These are phyloP conservation scores for Gryganskiella cystojenkinii DNA, from an alignment of 192 early-diverging fungal species.

Conservation along the genomic window DNA sequence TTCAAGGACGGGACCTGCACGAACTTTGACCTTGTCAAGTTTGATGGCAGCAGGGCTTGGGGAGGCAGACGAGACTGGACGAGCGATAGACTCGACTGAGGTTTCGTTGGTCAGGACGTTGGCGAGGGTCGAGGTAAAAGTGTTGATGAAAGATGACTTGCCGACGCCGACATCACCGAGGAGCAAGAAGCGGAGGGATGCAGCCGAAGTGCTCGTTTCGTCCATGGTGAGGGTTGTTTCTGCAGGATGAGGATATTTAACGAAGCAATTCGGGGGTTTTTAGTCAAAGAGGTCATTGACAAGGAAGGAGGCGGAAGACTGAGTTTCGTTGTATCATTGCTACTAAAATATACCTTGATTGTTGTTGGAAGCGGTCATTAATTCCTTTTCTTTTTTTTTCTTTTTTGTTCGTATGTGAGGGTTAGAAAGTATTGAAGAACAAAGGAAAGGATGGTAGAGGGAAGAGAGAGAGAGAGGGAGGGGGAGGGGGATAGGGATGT, in stretches of 20 bases:
- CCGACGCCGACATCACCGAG: constrained; percentile 24
- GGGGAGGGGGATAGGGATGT: background rate
- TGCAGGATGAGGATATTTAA: background rate
- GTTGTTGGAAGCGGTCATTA: background rate
- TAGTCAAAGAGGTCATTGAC: background rate
- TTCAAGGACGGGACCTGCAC: constrained; percentile 2
- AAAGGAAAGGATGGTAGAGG: background rate
- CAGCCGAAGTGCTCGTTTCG: background rate
- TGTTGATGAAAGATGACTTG: constrained; percentile 13
- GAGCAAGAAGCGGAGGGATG: constrained; percentile 19
- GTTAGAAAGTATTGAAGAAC: background rate
- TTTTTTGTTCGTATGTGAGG: background rate
- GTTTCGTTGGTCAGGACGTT: constrained; percentile 41
- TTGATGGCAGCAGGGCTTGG: background rate
- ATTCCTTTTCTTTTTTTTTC: no score
- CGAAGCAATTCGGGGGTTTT: background rate
- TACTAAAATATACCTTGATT: background rate
- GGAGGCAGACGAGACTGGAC: background rate
- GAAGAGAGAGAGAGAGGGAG: background rate
- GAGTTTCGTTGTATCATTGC: no score
- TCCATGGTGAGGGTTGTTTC: background rate
- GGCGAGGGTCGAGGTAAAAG: constrained; percentile 8
- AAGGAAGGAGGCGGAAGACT: background rate
- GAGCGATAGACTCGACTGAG: constrained; percentile 2
- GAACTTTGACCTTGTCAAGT: constrained; percentile 4